These are phyloP conservation scores for Polytrichum commune DNA, from an alignment of 225 moss, liverwort and hornwort genomes.

Conservation along the genomic window DNA sequence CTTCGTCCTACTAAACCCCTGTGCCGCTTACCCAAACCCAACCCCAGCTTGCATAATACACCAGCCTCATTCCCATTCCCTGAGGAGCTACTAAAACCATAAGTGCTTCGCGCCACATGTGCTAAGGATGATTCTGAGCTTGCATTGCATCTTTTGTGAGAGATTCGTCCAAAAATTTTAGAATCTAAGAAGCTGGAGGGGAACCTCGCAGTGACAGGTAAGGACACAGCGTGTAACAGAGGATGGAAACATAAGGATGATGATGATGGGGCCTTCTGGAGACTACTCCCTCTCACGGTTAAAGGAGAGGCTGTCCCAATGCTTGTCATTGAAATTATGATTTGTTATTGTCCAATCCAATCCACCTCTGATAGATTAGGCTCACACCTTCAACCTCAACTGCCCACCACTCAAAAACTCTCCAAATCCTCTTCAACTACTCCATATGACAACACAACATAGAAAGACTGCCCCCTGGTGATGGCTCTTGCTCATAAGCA, in stretches of 20 bases:
- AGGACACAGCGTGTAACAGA: slow-evolving; percentile 19
- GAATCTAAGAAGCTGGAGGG: slow-evolving; percentile 29
- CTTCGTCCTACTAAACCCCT: slow-evolving; percentile 11
- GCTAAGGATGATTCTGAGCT: background rate
- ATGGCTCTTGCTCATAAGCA: background rate
- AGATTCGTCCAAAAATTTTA: slow-evolving; percentile 17
- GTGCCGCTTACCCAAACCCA: slow-evolving; percentile 5
- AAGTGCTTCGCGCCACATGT: background rate
- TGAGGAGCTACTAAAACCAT: slow-evolving; percentile 7
- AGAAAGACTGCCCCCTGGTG: background rate
- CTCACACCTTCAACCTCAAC: background rate
- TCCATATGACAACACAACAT: background rate
- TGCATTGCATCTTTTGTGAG: slow-evolving; percentile 33
- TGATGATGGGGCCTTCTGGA: slow-evolving; percentile 16
- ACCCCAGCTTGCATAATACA: slow-evolving; percentile 17
- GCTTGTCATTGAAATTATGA: slow-evolving; percentile 41
- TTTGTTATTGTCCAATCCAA: background rate
- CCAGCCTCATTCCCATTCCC: background rate
- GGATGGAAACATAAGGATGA: slow-evolving; percentile 25
- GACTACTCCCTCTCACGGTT: slow-evolving; percentile 18
- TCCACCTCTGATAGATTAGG: background rate
- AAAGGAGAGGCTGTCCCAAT: slow-evolving; percentile 31
- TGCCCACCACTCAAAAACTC: background rate
- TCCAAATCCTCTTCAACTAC: background rate
- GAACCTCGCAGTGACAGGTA: slow-evolving; percentile 36